Evolutionary conservation across 2,329 filamentous ascomycete genomes (phyloP), one percentile per base, ranked within the genome.

Genomic region (Clathrospora elynae): DNA sequence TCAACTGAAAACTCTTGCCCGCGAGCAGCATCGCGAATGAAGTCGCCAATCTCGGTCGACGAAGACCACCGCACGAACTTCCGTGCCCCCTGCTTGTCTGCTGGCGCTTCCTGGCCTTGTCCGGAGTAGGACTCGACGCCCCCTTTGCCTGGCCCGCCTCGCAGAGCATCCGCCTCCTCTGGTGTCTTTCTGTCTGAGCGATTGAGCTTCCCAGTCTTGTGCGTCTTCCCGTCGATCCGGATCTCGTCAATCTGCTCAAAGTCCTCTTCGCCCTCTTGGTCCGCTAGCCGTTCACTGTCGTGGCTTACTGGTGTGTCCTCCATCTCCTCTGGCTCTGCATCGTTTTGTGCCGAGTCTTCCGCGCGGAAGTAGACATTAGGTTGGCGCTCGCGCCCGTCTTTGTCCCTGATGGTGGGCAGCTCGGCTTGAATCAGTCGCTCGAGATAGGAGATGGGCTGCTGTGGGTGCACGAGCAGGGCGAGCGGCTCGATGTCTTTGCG

Each of bases 21-120:
- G 3, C 88, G 78, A 0, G 90, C 88, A 0, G 91, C 90, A 64
- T 96, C 91, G 6, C 90, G 84, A 53, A 96, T 93, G 63, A 96
- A 96, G 71, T 96, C 91, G 7, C 91, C 91, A 20, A 96, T 87
- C 66, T 96, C 91, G 1, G 91, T 96, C 19, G 85, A 88, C 28
- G 84, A 83, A 30, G 86, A 90, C 91, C 91, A 96, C 19, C 90
- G 84, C 2, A 96, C 88, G 74, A 92, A 93, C 39, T 82, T 80
- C 42, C 78, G 74, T 17, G 79, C 73, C 24, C 79, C 73, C 1
- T 66, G 58, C 50, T 64, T 65, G 35, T 67, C 57, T 0, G 59
- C 31, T 4, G 62, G 54, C 5, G 66, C 79, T 57, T 88, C 83
- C 31, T 79, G 84, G 2, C 87, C 87, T 1, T 85, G 76, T 0